These are phyloP conservation scores for Phialemonium atrogriseum DNA, from an alignment of 2,329 filamentous ascomycete species.

Conservation along the genomic window DNA sequence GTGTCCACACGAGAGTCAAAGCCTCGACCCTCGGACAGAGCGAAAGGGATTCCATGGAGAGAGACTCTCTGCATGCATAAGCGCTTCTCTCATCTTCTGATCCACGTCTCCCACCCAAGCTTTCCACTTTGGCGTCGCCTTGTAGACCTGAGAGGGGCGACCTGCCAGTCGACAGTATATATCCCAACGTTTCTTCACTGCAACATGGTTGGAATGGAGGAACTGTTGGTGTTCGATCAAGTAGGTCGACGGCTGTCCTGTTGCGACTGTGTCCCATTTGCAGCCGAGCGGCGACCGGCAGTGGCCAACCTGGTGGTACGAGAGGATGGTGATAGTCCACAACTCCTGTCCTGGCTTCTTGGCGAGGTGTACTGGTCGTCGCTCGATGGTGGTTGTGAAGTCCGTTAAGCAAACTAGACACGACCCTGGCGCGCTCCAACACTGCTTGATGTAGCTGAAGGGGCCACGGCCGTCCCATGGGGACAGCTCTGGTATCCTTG, in stretches of 20 bases:
- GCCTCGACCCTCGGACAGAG: no score
- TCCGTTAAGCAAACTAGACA: conserved; percentile 1
- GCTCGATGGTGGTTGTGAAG: conserved; percentile 2
- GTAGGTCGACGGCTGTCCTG: not conserved
- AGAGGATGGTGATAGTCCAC: not conserved
- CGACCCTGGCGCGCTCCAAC: not conserved
- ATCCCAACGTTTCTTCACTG: conserved; percentile 2
- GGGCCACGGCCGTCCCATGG: not conserved
- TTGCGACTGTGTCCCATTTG: conserved; percentile 2
- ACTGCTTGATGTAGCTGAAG: not conserved
- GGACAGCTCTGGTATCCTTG: conserved; percentile 1
- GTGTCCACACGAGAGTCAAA: no score
- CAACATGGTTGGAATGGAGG: conserved; percentile 1
- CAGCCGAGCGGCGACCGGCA: conserved; percentile 1
- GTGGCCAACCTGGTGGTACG: conserved; percentile 1
- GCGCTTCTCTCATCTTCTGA: no score
- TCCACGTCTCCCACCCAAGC: no score
- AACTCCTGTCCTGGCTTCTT: not conserved
- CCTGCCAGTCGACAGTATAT: no score
- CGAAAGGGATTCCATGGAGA: no score
- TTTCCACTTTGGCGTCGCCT: no score
- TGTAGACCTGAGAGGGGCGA: no score
- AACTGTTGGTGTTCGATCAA: conserved; percentile 1
- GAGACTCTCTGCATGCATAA: no score
- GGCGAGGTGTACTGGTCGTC: not conserved